Evolutionary conservation across 371 early-diverging fungal species (phyloP), one percentile per base, ranked within the genome.

Genomic region (Mortierella sp.): DNA sequence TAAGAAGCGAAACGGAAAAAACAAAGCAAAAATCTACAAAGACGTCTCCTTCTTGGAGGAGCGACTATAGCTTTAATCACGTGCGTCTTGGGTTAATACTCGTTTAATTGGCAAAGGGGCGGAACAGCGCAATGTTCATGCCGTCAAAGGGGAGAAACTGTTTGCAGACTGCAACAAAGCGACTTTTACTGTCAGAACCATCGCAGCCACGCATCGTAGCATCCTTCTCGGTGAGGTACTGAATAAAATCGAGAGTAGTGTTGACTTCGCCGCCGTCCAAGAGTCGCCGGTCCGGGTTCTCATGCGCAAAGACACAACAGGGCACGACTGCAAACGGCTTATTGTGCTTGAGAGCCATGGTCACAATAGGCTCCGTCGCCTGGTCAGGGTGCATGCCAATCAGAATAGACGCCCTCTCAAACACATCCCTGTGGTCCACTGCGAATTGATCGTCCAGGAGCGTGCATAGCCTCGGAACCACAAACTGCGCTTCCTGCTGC

Each of bases 321-420:
- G 92, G 92, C 9, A 92, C 89, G 5, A 92, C 89, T 3, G 91
- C 92, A 79, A 91, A 92, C 0, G 92, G 79, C 57, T 91, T 92
- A 3, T 79, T 71, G 31, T 89, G 73, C 44, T 82, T 83, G 24
- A 92, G 71, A 0, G 92, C 92, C 50, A 83, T 79, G 44, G 88
- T 90, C 9, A 92, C 91, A 78, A 91, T 92, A 1, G 91, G 90
- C 24, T 91, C 90, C 0, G 92, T 92, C 0, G 92, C 92, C 44
- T 91, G 90, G 75, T 92, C 92, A 5, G 92, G 87, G 75, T 92
- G 92, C 71, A 92, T 83, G 5, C 92, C 92, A 61, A 91, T 83
- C 44, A 92, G 70, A 11, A 91, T 72, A n/a, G 89, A 86, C 0
- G 87, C 83, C 0, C 69, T 72, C 9, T 82, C 69, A 19, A 92